Evolutionary conservation across 1,284 basidiomycete species (phyloP).

Genomic region (Ceratobasidium theobromae): DNA sequence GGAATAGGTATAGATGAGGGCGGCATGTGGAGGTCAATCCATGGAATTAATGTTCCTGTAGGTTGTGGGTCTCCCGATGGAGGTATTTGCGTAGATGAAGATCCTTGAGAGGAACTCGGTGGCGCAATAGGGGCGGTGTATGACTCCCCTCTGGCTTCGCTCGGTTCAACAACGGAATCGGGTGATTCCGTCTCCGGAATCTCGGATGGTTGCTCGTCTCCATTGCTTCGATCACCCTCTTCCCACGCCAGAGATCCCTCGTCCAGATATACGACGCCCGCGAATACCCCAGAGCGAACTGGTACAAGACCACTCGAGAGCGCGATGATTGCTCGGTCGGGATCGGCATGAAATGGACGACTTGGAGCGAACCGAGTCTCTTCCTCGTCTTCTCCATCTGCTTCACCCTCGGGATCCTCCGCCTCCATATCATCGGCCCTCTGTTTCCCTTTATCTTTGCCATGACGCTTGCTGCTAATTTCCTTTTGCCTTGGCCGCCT

Average conservation of each 20-base stretch:
- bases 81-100: too few species aligned
- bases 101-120: too few species aligned
- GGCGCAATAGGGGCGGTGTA: too few species aligned
- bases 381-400: not conserved
- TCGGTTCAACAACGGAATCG: not conserved
- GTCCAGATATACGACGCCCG: slow-evolving; percentile 21
- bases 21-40: slow-evolving; percentile 30
- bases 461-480: not conserved
- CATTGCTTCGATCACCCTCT: slow-evolving; percentile 3
- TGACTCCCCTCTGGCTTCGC: too few species aligned
- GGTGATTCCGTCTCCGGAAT: too few species aligned
- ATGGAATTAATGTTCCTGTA: slow-evolving; percentile 10
- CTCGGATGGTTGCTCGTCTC: too few species aligned
- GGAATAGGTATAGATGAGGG: slow-evolving; percentile 17
- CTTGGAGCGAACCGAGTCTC: slow-evolving; percentile 14
- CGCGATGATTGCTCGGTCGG: slow-evolving; percentile 25
- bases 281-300: slow-evolving; percentile 11
- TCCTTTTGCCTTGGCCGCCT: not conserved
- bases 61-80: slow-evolving; percentile 1
- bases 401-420: not conserved
- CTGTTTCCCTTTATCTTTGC: not conserved
- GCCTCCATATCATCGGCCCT: not conserved
- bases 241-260: slow-evolving; percentile 21
- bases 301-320: slow-evolving; percentile 27
- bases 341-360: slow-evolving; percentile 23